Evolutionary conservation across 495 filamentous ascomycete species (phyloP).

Genomic region (Aspergillus sparsus): DNA sequence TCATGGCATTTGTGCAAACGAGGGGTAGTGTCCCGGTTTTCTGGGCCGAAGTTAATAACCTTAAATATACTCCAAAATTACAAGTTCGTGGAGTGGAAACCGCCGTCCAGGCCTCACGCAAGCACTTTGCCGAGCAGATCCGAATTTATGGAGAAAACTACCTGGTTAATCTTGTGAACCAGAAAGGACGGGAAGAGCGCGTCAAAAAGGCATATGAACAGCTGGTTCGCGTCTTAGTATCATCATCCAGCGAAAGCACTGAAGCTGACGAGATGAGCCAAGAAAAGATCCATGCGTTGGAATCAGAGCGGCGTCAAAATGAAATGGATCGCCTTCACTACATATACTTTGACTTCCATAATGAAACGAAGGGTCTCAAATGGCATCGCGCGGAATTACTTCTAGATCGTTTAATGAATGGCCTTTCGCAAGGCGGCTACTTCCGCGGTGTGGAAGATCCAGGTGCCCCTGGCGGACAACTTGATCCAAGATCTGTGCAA

Average conservation of each 20-base stretch:
- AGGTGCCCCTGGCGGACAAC: slow-evolving; percentile 61
- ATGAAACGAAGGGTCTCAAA: slow-evolving; percentile 88
- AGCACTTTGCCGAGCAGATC: slow-evolving; percentile 92
- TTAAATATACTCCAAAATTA: slow-evolving; percentile 85
- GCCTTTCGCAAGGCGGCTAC: slow-evolving; percentile 75
- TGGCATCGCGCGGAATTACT: slow-evolving; percentile 91
- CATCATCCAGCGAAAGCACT: slow-evolving; percentile 62
- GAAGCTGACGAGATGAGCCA: slow-evolving; percentile 58
- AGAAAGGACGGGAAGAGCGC: slow-evolving; percentile 81
- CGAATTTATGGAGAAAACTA: slow-evolving; percentile 92
- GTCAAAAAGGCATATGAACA: slow-evolving; percentile 94
- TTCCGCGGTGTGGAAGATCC: slow-evolving; percentile 90
- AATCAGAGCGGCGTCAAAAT: slow-evolving; percentile 59
- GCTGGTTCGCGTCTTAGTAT: slow-evolving; percentile 71
- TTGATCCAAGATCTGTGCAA: slow-evolving; percentile 79
- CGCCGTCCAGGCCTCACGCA: slow-evolving; percentile 73
- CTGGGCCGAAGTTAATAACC: slow-evolving; percentile 91
- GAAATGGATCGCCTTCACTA: slow-evolving; percentile 86
- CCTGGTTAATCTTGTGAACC: slow-evolving; percentile 94
- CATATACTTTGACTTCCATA: slow-evolving; percentile 97
- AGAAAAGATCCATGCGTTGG: slow-evolving; percentile 80
- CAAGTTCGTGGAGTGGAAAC: slow-evolving; percentile 83
- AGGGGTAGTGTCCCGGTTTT: slow-evolving; percentile 91
- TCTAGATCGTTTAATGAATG: slow-evolving; percentile 73
- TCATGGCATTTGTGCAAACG: slow-evolving; percentile 92